Evolutionary conservation across 164 flowering plant species (phyloP), one percentile per base, ranked within the genome.

Genomic region (Piper longum): DNA sequence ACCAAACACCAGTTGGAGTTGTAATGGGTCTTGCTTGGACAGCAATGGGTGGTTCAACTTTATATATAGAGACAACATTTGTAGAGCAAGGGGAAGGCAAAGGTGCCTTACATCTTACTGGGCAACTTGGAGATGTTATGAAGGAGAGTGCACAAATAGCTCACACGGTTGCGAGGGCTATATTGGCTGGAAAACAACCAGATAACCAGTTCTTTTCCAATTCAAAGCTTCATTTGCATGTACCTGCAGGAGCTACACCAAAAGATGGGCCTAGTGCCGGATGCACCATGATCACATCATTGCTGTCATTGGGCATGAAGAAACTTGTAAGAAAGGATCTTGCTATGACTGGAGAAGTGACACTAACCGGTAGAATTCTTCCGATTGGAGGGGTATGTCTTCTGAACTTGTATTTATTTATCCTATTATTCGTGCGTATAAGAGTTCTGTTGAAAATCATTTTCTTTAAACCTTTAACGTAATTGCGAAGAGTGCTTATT

Each of bases 11-110:
- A 13, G 74, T 80, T 52, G 97, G 97, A 67, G 96, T 91, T 36
- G 99, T 89, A 51, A 95, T 88, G 97, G 99, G 99, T 71, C 98
- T 95, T 56, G 99, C 97, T 17, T 95, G 97, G 97, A 95, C 97
- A 16, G 85, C 99, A 13, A 89, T 91, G 96, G 99, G 99, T 63
- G 99, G 99, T 56, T 89, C 96, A 17, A 89, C 97, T 5, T 74
- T 91, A 18, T 91, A 89, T 61, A 81, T 95, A 62, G 99, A 95
- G 73, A 89, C 98, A 52, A 80, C 82, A 26, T 74, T 44, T 5
- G 78, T 91, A 64, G 97, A 89, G 77, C 85, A 85, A 81, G 93
- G 84, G 63, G 95, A 87, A 16, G 96, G 95, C 16, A 89, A 95
- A 78, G 98, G 96, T 3, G 85, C 81, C 43, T 83, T 95, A 19